A percentile compares a stretch with the other conserved stretches of the same genome.
Evolutionary conservation across 371 early-diverging fungal genomes (phyloP).

Genomic region (Mucor racemosus): DNA sequence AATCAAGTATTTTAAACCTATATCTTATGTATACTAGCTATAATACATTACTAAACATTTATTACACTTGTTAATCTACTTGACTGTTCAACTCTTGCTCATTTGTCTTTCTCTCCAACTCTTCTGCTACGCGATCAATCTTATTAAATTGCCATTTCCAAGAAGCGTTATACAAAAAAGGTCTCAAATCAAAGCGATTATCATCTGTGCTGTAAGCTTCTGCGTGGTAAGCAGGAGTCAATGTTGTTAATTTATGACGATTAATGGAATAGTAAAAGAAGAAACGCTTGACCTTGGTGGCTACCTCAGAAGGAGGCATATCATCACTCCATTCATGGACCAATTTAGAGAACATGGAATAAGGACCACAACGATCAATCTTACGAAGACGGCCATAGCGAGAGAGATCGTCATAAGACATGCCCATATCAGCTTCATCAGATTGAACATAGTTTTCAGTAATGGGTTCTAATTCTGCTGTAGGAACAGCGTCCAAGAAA

Average conservation of each 20-base stretch:
- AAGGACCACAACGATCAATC: constrained; percentile 87
- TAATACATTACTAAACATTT: neutral
- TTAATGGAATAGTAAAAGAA: constrained; percentile 96
- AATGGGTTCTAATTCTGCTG: constrained; percentile 95
- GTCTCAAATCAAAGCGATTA: constrained; percentile 95
- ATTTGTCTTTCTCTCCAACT: constrained; percentile 23
- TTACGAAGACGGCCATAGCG: constrained; percentile 92
- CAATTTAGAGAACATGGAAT: constrained; percentile 88
- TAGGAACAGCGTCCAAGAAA: constrained; percentile 90
- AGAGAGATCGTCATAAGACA: constrained; percentile 94
- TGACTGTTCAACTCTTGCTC: constrained; percentile 27
- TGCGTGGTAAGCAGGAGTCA: constrained; percentile 97
- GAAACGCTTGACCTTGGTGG: constrained; percentile 92
- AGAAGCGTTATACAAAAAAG: constrained; percentile 89
- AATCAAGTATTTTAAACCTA: neutral
- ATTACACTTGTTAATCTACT: constrained; percentile 21
- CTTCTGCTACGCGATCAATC: constrained; percentile 77
- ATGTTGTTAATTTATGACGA: constrained; percentile 96
- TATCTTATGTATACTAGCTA: neutral
- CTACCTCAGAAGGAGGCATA: constrained; percentile 75
- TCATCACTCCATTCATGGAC: constrained; percentile 78
- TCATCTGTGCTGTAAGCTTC: constrained; percentile 96
- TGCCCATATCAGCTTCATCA: constrained; percentile 97
- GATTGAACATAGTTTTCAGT: constrained; percentile 79
- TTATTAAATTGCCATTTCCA: constrained; percentile 92